Evolutionary conservation across 768 basidiomycete species (phyloP), one percentile per base, ranked within the genome.

Genomic region (Xerocomus spinulosus): DNA sequence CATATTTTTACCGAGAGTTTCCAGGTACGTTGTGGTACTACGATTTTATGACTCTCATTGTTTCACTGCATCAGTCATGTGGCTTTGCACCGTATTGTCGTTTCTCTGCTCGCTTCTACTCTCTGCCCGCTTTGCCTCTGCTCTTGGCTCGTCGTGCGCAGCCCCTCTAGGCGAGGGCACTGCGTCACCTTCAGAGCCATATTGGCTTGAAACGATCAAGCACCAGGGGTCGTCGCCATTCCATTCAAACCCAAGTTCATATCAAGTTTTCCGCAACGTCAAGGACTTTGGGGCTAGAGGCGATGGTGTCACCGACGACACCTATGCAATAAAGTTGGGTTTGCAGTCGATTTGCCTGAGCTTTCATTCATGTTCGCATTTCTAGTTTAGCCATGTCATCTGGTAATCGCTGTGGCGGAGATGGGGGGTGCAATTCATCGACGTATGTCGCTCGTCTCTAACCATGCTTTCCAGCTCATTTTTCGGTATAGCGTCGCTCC

Each of bases 201-300:
- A 77, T 60, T 89, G 87, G 87, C 68, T 85, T 54, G 69, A 87
- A 62, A 77, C 57, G 36, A 87, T 89, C 56, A 73, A 73, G 29
- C 87, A 87, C 58, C 84, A 82, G 61, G 86, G 84, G 25, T 80
- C 68, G 21, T 70, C 86, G 2, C 79, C 87, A 9, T 83, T 77
- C 65, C 82, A 85, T 59, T 50, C 78, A 0, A 68, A 76, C 56
- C 18, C 56, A 23, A 72, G 61, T 34, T 60, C 66, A 10, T 90
- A 89, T 63, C 70, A 80, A 41, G 83, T 88, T 15, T 88, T 86
- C 66, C 76, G 87, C 32, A 88, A 87, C 57, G 87, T 90, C 38
- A 86, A 83, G 50, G 71, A 74, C 44, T 76, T 69, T 52, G 73
- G 79, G 37, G 79, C 80, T 37, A 70, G 62, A 43, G 73, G 72